phyloP scores from a whole-genome alignment of 495 filamentous ascomycete genomes.

The Peziza echinospora region DNA sequence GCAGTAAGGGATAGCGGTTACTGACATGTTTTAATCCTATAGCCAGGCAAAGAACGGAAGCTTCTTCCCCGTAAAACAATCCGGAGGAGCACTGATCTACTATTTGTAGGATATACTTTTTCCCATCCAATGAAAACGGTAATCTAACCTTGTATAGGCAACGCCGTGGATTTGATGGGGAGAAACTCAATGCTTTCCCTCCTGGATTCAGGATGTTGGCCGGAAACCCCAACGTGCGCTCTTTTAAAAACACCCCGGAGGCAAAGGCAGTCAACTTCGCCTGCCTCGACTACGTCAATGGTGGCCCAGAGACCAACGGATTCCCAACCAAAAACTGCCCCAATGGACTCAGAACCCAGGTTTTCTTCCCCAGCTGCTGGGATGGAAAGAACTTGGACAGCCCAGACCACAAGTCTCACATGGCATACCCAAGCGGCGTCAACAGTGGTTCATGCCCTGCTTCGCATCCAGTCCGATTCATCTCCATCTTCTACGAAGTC shows the following conservation, averaged over 20 bases:
- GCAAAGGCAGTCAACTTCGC: conserved; percentile 32
- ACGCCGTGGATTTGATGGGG: conserved; percentile 34
- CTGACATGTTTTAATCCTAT: conserved; percentile 1
- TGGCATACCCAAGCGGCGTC: conserved; percentile 32
- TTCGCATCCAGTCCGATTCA: conserved; percentile 37
- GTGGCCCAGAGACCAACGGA: conserved; percentile 28
- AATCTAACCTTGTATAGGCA: conserved; percentile 31
- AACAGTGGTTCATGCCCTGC: conserved; percentile 31
- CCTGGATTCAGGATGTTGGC: conserved; percentile 52
- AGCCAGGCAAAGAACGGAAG: conserved; percentile 34
- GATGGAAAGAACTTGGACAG: conserved; percentile 33
- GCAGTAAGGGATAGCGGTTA: too few species aligned
- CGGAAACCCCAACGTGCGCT: conserved; percentile 35
- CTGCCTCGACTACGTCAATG: conserved; percentile 30
- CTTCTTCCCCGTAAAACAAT: conserved; percentile 43
- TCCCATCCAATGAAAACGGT: conserved; percentile 23
- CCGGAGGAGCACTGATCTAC: conserved; percentile 48
- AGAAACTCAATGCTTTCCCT: conserved; percentile 45
- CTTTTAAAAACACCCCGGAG: conserved; percentile 22
- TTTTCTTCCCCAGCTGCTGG: conserved; percentile 36
- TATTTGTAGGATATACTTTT: conserved; percentile 38
- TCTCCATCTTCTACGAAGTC: conserved; percentile 49
- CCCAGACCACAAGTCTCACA: conserved; percentile 35
- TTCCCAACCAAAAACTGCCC: conserved; percentile 38
- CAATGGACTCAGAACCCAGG: conserved; percentile 38